Conservation (phyloP, 495 filamentous ascomycete genomes). For the Penicillium maclennaniae region DNA sequence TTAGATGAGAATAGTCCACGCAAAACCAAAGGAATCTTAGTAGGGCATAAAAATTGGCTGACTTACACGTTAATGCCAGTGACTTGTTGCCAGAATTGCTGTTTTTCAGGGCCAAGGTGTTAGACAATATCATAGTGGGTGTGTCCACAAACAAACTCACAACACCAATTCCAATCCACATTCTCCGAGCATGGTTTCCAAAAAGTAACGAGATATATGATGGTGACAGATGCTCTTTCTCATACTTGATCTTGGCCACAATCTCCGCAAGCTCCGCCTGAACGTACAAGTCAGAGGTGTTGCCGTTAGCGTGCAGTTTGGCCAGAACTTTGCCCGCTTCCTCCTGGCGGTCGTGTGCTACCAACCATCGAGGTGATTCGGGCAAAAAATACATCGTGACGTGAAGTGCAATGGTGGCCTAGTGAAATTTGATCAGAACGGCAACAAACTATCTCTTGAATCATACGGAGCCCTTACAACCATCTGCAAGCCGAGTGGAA, state of each 20-base stretch:
- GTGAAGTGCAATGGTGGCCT: conserved; percentile 17
- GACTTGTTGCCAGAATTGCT: conserved; percentile 32
- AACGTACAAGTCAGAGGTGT: conserved; percentile 15
- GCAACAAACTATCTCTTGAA: too few relatives aligned
- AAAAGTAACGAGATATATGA: conserved; percentile 23
- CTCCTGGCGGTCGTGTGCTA: conserved; percentile 30
- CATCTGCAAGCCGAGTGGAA: conserved; percentile 19
- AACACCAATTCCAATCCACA: conserved; percentile 31
- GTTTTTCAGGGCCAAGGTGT: too few relatives aligned
- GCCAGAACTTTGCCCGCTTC: conserved; percentile 38
- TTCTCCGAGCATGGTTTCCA: conserved; percentile 24
- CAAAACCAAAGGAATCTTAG: too few relatives aligned
- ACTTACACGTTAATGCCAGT: conserved; percentile 30
- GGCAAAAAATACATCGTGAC: conserved; percentile 27
- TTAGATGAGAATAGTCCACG: too few relatives aligned
- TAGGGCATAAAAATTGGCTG: too few relatives aligned
- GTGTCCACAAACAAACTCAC: too few relatives aligned
- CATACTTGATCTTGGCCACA: conserved; percentile 18
- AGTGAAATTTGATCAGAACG: too few relatives aligned
- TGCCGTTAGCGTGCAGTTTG: conserved; percentile 31
- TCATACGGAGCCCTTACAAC: too few relatives aligned
- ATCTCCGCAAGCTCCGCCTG: conserved; percentile 21
- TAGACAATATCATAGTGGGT: too few relatives aligned
- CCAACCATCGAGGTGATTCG: conserved; percentile 47
- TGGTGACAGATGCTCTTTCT: conserved; percentile 19